phyloP scores from a whole-genome alignment of 495 filamentous ascomycete species.

The Neurospora hispaniola region DNA sequence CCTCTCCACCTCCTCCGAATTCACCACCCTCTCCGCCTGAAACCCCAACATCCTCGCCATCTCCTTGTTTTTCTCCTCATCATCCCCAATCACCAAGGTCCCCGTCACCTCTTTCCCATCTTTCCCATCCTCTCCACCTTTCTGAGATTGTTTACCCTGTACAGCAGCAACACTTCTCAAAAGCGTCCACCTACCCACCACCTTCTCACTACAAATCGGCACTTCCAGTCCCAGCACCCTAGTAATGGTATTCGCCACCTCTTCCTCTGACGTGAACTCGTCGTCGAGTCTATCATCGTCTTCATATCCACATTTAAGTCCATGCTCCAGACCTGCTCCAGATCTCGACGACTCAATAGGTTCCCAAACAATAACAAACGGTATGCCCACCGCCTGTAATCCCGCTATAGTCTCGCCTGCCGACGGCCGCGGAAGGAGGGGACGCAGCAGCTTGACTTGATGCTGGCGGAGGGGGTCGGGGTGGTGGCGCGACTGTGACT shows the following conservation, averaged over 20 bases:
- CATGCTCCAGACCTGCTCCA: no score
- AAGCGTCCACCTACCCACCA: not conserved
- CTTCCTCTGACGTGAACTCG: not conserved
- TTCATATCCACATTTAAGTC: no score
- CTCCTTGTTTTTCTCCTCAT: not conserved
- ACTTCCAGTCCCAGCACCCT: not conserved
- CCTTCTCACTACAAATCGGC: not conserved
- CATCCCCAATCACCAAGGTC: not conserved
- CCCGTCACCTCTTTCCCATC: not conserved
- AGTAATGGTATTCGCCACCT: not conserved
- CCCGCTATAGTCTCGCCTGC: not conserved
- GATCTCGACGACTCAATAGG: not conserved
- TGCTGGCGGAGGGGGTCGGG: not conserved
- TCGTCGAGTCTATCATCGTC: not conserved
- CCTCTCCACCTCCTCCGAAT: not conserved
- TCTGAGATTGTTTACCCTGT: not conserved
- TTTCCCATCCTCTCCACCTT: not conserved
- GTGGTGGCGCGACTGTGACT: not conserved
- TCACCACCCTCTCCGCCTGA: not conserved
- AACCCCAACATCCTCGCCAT: not conserved
- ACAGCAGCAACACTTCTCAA: not conserved
- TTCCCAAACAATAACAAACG: not conserved
- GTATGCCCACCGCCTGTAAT: not conserved
- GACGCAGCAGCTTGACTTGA: not conserved
- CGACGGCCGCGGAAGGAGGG: not conserved